Conservation (phyloP, 1,284 basidiomycete species). For the Leccinum angustisporum region DNA sequence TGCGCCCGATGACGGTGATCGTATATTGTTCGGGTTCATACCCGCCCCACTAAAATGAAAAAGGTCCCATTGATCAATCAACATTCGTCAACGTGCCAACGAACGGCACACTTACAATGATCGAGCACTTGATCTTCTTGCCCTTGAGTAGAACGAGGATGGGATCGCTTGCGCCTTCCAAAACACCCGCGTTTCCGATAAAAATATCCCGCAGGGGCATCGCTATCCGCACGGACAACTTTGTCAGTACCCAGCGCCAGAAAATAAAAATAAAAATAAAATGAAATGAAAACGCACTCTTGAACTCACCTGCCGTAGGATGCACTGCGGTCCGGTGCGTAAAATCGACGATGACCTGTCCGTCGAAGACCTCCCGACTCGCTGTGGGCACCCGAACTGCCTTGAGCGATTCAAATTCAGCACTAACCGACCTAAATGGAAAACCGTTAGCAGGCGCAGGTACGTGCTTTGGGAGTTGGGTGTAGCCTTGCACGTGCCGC, state of each 20-base stretch:
- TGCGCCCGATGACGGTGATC: not conserved
- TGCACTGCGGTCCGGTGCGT: not conserved
- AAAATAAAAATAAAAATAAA: not conserved
- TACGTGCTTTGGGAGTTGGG: not conserved
- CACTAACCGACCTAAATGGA: not conserved
- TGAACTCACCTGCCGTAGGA: not conserved
- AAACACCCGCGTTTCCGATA: fast-evolving
- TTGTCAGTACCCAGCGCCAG: not conserved
- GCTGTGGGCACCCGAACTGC: not conserved
- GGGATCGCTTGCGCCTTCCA: slow-evolving; percentile 6
- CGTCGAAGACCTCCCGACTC: not conserved
- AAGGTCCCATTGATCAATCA: not conserved
- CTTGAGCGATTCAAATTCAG: not conserved
- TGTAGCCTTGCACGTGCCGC: too few relatives aligned
- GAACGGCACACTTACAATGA: slow-evolving; percentile 8
- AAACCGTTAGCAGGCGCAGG: not conserved
- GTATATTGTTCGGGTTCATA: slow-evolving; percentile 1
- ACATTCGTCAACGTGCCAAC: not conserved
- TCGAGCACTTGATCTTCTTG: not conserved
- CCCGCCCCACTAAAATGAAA: slow-evolving; percentile 19
- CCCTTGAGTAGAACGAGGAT: not conserved
- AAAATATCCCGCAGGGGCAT: not conserved
- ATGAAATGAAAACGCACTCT: slow-evolving; percentile 2
- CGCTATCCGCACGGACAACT: slow-evolving; percentile 1
- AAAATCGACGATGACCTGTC: slow-evolving; percentile 5